These are phyloP conservation scores for Nepenthes alata DNA, from an alignment of 179 eudicot genomes.

Conservation along the genomic window DNA sequence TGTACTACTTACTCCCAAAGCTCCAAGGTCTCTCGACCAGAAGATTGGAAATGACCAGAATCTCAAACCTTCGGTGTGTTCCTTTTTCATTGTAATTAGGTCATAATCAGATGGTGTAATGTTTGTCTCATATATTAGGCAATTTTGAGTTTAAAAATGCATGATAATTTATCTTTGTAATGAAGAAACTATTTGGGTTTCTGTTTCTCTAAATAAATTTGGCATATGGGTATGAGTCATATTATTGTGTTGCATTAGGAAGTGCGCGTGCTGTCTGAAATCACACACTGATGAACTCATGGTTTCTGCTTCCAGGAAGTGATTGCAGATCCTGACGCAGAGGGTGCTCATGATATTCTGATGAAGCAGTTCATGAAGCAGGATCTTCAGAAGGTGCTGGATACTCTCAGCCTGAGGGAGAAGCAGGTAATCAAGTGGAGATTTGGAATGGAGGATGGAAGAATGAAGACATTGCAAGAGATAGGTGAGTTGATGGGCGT, in stretches of 20 bases:
- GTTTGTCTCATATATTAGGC: no score
- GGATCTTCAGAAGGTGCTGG: slow-evolving; percentile 69
- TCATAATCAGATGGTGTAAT: no score
- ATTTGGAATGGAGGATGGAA: slow-evolving; percentile 81
- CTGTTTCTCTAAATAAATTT: not conserved
- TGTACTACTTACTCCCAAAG: slow-evolving; percentile 67
- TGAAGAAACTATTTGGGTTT: not conserved
- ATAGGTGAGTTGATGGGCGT: slow-evolving; percentile 86
- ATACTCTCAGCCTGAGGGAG: slow-evolving; percentile 54
- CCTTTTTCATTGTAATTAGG: not conserved
- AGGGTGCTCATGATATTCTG: slow-evolving; percentile 52
- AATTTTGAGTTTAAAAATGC: not conserved
- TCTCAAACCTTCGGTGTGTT: slow-evolving; percentile 68
- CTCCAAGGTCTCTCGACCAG: slow-evolving; percentile 88
- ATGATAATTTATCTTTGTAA: no score
- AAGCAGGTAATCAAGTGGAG: slow-evolving; percentile 65
- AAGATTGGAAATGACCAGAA: slow-evolving; percentile 49
- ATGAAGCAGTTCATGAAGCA: slow-evolving; percentile 59
- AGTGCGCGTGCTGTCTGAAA: not conserved
- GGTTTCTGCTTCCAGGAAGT: slow-evolving; percentile 39
- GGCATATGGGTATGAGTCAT: not conserved
- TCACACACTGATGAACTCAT: not conserved
- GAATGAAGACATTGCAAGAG: slow-evolving; percentile 84
- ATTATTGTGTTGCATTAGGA: not conserved
- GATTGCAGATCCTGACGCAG: slow-evolving; percentile 63